Percentiles rank a stretch among this genome's conserved stretches.
Conservation (phyloP, 2,329 filamentous ascomycete species). For the Phaeosphaeria sp. region DNA sequence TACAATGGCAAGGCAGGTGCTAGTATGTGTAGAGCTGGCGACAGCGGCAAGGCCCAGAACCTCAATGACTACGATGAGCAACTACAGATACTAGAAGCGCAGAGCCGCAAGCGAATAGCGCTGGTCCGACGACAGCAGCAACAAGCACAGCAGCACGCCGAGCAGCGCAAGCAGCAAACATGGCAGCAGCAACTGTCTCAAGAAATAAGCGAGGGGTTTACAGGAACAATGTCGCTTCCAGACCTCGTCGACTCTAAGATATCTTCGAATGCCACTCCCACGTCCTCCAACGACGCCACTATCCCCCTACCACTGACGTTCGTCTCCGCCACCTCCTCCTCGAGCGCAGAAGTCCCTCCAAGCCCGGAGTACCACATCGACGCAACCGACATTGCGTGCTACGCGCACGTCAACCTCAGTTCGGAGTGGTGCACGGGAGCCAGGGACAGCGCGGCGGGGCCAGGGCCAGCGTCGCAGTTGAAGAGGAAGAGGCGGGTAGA, state of each 20-base stretch:
- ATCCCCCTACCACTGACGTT: too few species aligned
- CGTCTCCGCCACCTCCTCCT: too few species aligned
- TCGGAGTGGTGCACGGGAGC: not conserved
- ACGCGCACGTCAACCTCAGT: not conserved
- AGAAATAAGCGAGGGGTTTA: not conserved
- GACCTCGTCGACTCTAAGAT: too few species aligned
- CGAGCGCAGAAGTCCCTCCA: too few species aligned
- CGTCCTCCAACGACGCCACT: too few species aligned
- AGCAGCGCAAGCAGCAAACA: not conserved
- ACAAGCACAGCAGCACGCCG: not conserved
- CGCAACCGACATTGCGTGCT: not conserved
- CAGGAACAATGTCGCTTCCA: too few species aligned
- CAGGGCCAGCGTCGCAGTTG: conserved; percentile 3
- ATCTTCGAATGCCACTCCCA: too few species aligned
- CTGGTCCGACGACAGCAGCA: not conserved
- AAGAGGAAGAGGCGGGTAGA: not conserved
- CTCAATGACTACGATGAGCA: not conserved
- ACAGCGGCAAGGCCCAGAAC: not conserved
- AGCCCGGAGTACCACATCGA: not conserved
- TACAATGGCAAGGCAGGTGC: not conserved
- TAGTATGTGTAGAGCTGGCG: not conserved
- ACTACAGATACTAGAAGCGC: not conserved
- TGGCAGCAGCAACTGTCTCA: not conserved
- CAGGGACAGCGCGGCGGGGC: not conserved
- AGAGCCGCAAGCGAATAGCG: too few species aligned